These are phyloP conservation scores for Singerocomus inundabilis DNA, from an alignment of 1,284 basidiomycete genomes.

Conservation along the genomic window DNA sequence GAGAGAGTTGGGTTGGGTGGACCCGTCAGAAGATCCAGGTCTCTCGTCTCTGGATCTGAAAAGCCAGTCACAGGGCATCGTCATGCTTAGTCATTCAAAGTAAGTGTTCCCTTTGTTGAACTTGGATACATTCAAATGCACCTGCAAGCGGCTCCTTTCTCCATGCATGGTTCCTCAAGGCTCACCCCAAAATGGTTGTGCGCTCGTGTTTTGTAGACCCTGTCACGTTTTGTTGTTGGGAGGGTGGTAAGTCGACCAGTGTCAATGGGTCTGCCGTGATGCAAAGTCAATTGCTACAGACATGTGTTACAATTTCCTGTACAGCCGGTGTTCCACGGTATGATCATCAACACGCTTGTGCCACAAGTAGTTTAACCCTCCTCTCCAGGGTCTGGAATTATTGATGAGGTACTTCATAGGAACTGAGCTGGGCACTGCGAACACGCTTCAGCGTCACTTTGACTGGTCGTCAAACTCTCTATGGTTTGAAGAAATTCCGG, in stretches of 20 bases:
- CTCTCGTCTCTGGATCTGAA: constrained; percentile 4
- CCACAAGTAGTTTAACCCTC: constrained; percentile 11
- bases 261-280: not conserved
- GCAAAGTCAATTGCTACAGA: constrained; percentile 43
- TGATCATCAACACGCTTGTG: constrained; percentile 22
- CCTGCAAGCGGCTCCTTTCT: constrained; percentile 61
- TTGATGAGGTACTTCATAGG: constrained; percentile 85
- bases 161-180: constrained; percentile 86
- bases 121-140: constrained; percentile 11
- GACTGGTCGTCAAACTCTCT: constrained; percentile 88
- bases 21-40: constrained; percentile 20
- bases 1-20: constrained; percentile 63
- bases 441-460: constrained; percentile 81
- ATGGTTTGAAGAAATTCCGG: constrained; percentile 86
- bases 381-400: constrained; percentile 65
- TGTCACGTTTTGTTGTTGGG: constrained; percentile 87
- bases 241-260: constrained; percentile 60
- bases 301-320: constrained; percentile 87
- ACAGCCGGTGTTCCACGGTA: constrained; percentile 62
- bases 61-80: constrained; percentile 50
- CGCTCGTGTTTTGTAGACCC: constrained; percentile 89
- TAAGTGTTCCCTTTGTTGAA: constrained; percentile 36
- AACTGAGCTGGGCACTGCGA: constrained; percentile 81
- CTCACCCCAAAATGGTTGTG: constrained; percentile 61
- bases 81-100: constrained; percentile 88